Percentiles rank a stretch among this genome's conserved stretches.
phyloP scores from a whole-genome alignment of 1,139 yeast genomes.

The Yamadazyma triangularis region DNA sequence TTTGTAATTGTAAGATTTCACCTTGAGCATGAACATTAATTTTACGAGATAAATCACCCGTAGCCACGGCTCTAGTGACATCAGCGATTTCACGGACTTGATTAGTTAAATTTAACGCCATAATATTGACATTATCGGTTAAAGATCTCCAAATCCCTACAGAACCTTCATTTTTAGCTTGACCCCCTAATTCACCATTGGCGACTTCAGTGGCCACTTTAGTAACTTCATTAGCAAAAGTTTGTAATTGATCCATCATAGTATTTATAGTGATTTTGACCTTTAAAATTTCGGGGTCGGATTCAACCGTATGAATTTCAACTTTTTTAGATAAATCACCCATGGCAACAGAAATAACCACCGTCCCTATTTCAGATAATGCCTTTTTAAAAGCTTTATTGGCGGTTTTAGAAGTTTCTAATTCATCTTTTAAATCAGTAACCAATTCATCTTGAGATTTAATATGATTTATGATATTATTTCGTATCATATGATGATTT shows the following conservation, averaged over 20 bases:
- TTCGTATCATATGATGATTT: slow-evolving; percentile 28
- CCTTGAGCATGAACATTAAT: slow-evolving; percentile 85
- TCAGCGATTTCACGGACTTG: slow-evolving; percentile 86
- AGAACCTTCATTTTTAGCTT: slow-evolving; percentile 77
- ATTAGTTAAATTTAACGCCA: slow-evolving; percentile 82
- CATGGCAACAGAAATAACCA: slow-evolving; percentile 78
- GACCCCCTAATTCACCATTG: slow-evolving; percentile 85
- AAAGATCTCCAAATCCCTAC: slow-evolving; percentile 85
- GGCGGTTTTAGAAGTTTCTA: slow-evolving; percentile 56
- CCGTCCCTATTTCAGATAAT: slow-evolving; percentile 73
- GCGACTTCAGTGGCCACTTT: slow-evolving; percentile 88
- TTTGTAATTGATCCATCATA: slow-evolving; percentile 83
- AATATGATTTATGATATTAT: slow-evolving; percentile 26
- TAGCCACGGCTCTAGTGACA: slow-evolving; percentile 80
- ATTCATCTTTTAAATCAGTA: slow-evolving; percentile 30
- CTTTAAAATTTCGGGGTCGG: slow-evolving; percentile 70
- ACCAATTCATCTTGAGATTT: slow-evolving; percentile 28
- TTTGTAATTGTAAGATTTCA: slow-evolving; percentile 71
- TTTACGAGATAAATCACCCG: slow-evolving; percentile 72
- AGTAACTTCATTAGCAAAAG: slow-evolving; percentile 79
- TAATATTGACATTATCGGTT: slow-evolving; percentile 79
- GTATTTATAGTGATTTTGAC: slow-evolving; percentile 80
- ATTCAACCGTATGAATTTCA: slow-evolving; percentile 64
- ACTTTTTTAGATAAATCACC: slow-evolving; percentile 82
- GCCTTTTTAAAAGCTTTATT: slow-evolving; percentile 77